phyloP scores from a whole-genome alignment of 805 yeast species.

The Metschnikowia drakensbergensis region DNA sequence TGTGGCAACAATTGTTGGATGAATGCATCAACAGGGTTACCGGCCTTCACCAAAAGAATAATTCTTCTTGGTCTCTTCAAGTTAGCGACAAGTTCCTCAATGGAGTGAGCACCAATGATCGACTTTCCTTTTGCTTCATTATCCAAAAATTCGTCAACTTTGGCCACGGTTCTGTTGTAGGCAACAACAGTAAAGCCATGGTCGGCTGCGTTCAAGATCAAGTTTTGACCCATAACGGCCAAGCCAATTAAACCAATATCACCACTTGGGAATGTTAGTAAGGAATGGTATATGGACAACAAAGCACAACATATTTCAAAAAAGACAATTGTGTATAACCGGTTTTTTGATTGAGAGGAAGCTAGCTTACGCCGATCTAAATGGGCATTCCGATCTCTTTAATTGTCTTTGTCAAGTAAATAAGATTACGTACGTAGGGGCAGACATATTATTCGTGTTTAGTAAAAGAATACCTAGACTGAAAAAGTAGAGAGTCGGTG shows the following conservation, averaged over 20 bases:
- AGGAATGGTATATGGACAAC: not conserved
- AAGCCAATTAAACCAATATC: constrained; percentile 98
- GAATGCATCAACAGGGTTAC: constrained; percentile 88
- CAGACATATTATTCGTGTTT: constrained; percentile 28
- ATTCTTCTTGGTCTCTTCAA: constrained; percentile 97
- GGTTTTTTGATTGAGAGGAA: too few species aligned
- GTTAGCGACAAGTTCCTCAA: constrained; percentile 80
- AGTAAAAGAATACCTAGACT: constrained; percentile 6
- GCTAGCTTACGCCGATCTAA: too few species aligned
- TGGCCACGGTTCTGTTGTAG: constrained; percentile 94
- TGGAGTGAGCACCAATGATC: constrained; percentile 91
- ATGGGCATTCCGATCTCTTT: too few species aligned
- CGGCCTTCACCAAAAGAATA: constrained; percentile 93
- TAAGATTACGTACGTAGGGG: constrained; percentile 39
- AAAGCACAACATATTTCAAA: not conserved
- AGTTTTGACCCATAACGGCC: constrained; percentile 99
- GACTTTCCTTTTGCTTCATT: constrained; percentile 98
- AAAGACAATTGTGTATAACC: too few species aligned
- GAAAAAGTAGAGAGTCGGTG: constrained; percentile 4
- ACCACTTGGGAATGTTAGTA: constrained; percentile 50
- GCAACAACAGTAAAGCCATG: constrained; percentile 98
- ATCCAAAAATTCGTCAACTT: constrained; percentile 89
- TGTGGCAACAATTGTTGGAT: constrained; percentile 84
- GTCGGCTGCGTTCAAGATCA: constrained; percentile 96
- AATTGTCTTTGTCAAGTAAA: not conserved